phyloP scores from a whole-genome alignment of 805 yeast species.

The Starmerella potacharoeniae region DNA sequence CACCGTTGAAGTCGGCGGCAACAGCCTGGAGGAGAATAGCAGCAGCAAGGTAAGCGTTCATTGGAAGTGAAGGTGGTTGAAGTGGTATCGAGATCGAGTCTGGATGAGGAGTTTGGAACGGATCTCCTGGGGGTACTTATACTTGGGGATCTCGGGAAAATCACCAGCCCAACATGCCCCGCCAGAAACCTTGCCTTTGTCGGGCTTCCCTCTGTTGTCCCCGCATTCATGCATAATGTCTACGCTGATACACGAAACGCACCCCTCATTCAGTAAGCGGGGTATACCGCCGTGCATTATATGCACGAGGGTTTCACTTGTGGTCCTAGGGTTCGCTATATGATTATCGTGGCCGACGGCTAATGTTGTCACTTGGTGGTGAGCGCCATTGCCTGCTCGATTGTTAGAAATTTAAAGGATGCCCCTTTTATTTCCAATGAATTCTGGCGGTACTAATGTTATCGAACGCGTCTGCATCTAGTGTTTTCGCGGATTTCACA shows the following conservation, averaged over 20 bases:
- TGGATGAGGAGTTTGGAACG: not conserved
- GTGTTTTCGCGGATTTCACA: too few species aligned
- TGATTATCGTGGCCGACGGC: not conserved
- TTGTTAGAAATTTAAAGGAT: too few species aligned
- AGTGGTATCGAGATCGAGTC: not conserved
- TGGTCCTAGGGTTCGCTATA: not conserved
- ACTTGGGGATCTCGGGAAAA: constrained; percentile 4
- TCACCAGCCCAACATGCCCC: not conserved
- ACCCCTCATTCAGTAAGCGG: constrained; percentile 4
- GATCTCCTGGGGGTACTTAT: not conserved
- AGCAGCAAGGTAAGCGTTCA: constrained; percentile 21
- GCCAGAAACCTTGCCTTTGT: constrained; percentile 4
- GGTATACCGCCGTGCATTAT: not conserved
- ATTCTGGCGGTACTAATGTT: too few species aligned
- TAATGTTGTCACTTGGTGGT: not conserved
- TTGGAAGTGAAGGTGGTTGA: not conserved
- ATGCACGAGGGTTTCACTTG: not conserved
- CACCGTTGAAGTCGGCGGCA: constrained; percentile 16
- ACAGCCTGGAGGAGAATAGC: constrained; percentile 17
- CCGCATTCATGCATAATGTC: constrained; percentile 2
- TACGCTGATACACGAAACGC: not conserved
- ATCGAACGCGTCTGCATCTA: too few species aligned
- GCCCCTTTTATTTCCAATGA: too few species aligned
- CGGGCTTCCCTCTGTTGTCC: not conserved
- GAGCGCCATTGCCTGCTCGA: too few species aligned